Evolutionary conservation across 2,329 filamentous ascomycete species (phyloP).

Genomic region (Aspergillus sp.): DNA sequence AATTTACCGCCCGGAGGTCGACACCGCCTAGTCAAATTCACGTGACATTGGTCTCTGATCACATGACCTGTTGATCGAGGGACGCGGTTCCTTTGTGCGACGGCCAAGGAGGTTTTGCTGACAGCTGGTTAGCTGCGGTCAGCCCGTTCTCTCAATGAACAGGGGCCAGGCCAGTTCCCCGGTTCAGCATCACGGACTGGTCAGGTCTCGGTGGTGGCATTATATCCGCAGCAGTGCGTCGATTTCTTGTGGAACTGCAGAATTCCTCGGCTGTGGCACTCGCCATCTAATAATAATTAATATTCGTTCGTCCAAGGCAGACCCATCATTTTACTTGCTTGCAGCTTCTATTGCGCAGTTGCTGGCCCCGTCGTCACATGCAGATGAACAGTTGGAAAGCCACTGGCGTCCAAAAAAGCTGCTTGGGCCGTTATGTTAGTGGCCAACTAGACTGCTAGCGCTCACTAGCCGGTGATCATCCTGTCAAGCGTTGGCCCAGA

Average conservation of each 20-base stretch:
- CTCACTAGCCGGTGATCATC: slow-evolving; percentile 3
- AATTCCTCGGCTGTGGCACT: not conserved
- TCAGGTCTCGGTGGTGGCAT: no score
- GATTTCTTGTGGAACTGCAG: no score
- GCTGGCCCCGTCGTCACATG: no score
- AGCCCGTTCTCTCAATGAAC: no score
- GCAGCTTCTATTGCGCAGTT: not conserved
- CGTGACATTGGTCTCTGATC: no score
- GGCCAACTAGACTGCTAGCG: not conserved
- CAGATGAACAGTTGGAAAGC: not conserved
- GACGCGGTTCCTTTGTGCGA: no score
- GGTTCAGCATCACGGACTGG: no score
- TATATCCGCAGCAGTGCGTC: no score
- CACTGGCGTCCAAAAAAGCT: not conserved
- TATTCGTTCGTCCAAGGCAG: not conserved
- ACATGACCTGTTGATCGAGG: no score
- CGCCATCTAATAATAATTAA: not conserved
- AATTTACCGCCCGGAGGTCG: not conserved
- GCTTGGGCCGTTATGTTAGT: not conserved
- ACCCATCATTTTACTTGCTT: slow-evolving; percentile 3
- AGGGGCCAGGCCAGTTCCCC: no score
- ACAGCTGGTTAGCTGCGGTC: no score
- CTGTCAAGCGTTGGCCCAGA: slow-evolving; percentile 2
- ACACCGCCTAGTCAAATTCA: not conserved
- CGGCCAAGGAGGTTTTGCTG: no score